Conservation (phyloP, 805 yeast genomes). For the Saccharomycopsis vini region DNA sequence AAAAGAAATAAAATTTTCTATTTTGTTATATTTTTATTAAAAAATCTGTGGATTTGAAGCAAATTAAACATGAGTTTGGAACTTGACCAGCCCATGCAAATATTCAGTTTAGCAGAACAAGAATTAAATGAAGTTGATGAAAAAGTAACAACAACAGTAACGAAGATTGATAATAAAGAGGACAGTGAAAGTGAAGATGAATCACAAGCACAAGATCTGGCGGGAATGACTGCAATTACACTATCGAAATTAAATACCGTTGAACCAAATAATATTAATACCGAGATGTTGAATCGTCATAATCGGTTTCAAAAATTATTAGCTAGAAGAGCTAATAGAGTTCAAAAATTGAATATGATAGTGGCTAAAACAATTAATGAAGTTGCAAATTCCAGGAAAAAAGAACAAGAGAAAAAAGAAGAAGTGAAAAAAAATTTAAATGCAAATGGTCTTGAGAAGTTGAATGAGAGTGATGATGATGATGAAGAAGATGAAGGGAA, state of each 20-base stretch:
- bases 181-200: neutral
- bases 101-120: too few species aligned
- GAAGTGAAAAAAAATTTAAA: too few species aligned
- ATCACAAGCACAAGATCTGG: neutral
- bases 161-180: neutral
- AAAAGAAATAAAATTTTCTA: too few species aligned
- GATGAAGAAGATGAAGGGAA: constrained; percentile 1
- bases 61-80: too few species aligned
- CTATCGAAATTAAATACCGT: too few species aligned
- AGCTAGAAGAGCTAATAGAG: constrained; percentile 13
- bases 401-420: too few species aligned
- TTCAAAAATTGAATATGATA: constrained; percentile 9
- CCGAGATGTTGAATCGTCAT: constrained; percentile 17
- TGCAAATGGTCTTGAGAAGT: neutral
- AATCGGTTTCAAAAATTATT: constrained; percentile 16
- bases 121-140: neutral
- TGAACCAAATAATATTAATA: constrained; percentile 7
- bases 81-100: too few species aligned
- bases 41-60: too few species aligned
- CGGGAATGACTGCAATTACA: neutral
- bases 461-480: constrained; percentile 3
- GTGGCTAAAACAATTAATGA: constrained; percentile 9
- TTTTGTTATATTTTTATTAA: too few species aligned
- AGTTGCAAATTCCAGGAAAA: neutral
- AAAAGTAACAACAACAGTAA: neutral